A percentile compares a stretch with the other conserved stretches of the same genome.
Conservation (phyloP, 495 filamentous ascomycete genomes). For the Hypomontagnella submonticulosa region DNA sequence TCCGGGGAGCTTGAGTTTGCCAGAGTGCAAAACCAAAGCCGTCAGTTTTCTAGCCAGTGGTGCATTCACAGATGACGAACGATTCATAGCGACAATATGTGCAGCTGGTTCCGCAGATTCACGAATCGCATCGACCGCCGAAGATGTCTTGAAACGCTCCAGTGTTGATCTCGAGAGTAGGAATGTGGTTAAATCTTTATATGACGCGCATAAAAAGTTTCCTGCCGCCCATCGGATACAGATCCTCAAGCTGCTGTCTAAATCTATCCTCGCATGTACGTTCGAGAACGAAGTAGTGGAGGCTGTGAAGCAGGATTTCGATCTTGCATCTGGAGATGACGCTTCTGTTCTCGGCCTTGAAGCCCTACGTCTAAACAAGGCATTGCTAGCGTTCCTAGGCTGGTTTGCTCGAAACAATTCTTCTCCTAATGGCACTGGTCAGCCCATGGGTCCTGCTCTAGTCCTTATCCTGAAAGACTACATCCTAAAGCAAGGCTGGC, state of each 20-base stretch:
- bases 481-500: conserved; percentile 86
- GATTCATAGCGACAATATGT: conserved; percentile 84
- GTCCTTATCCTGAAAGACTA: conserved; percentile 77
- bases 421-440: conserved; percentile 62
- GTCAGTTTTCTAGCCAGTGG: conserved; percentile 81
- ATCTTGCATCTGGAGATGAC: conserved; percentile 49
- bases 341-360: conserved; percentile 69
- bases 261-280: conserved; percentile 73
- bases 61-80: conserved; percentile 81
- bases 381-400: conserved; percentile 88
- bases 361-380: conserved; percentile 76
- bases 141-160: conserved; percentile 85
- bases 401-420: conserved; percentile 84
- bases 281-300: conserved; percentile 71
- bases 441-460: conserved; percentile 72
- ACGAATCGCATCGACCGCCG: conserved; percentile 79
- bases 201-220: conserved; percentile 75
- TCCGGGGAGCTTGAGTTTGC: conserved; percentile 71
- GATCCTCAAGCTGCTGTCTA: conserved; percentile 77
- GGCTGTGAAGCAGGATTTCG: conserved; percentile 73
- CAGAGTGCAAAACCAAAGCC: conserved; percentile 72
- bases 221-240: conserved; percentile 78
- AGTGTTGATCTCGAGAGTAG: conserved; percentile 76
- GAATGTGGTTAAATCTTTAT: conserved; percentile 70
- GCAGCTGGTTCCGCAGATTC: conserved; percentile 85